phyloP scores from a whole-genome alignment of 495 filamentous ascomycete species.

The Xylaria grammica region DNA sequence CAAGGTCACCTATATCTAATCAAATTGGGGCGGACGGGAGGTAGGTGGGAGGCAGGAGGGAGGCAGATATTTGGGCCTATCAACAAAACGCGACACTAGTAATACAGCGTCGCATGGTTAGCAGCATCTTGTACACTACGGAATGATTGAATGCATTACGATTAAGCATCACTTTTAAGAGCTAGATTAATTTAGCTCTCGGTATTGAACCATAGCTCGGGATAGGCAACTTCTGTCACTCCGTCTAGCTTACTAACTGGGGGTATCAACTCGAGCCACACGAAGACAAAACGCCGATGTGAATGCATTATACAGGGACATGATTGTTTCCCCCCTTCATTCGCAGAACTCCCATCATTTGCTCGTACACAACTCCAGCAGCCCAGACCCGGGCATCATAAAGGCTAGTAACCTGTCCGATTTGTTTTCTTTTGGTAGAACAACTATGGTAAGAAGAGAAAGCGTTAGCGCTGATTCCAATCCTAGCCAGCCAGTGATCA shows the following conservation, averaged over 20 bases:
- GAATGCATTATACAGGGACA: slow-evolving; percentile 29
- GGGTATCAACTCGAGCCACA: slow-evolving; percentile 23
- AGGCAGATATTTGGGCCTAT: slow-evolving; percentile 5
- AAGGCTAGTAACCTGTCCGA: slow-evolving; percentile 51
- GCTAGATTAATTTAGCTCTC: background rate
- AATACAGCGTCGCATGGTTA: background rate
- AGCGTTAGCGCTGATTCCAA: slow-evolving; percentile 32
- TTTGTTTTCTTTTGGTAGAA: slow-evolving; percentile 63
- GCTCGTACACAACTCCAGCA: slow-evolving; percentile 14
- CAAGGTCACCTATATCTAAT: slow-evolving; percentile 93
- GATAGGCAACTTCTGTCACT: background rate
- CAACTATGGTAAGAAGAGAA: slow-evolving; percentile 35
- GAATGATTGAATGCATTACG: slow-evolving; percentile 25
- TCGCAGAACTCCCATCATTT: background rate
- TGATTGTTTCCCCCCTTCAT: background rate
- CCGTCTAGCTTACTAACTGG: slow-evolving; percentile 2
- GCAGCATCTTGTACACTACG: slow-evolving; percentile 24
- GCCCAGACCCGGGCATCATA: slow-evolving; percentile 49
- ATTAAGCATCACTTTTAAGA: background rate
- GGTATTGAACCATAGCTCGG: background rate
- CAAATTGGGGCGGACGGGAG: background rate
- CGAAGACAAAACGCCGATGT: slow-evolving; percentile 33
- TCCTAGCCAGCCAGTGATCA: background rate
- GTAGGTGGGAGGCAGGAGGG: background rate
- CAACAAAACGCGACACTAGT: slow-evolving; percentile 4